Evolutionary conservation across 108 stramenopile genomes (phyloP).

Genomic region (Halocafeteria seosinensis): DNA sequence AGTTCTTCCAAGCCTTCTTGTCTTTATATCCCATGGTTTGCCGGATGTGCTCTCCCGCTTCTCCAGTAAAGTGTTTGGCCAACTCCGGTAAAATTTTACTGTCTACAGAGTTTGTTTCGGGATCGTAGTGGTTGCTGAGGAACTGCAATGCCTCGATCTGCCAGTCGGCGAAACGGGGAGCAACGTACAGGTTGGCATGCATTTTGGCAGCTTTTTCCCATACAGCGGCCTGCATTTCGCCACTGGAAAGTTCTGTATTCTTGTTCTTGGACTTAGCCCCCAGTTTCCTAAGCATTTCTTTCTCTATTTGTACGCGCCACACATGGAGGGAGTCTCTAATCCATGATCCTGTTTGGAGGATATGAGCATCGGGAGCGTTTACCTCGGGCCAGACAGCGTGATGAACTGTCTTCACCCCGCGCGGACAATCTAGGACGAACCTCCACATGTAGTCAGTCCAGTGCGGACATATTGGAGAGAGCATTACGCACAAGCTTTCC

Average conservation of each 20-base stretch:
- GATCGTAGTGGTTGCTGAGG: conserved; percentile 54
- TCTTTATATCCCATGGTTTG: no score
- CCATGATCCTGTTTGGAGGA: not conserved
- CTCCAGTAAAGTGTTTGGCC: not conserved
- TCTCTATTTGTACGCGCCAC: conserved; percentile 59
- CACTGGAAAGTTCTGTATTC: no score
- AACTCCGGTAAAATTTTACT: not conserved
- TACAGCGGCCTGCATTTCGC: no score
- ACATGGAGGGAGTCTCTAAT: conserved; percentile 60
- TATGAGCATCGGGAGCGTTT: conserved; percentile 11
- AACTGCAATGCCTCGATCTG: conserved; percentile 55
- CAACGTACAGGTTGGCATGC: conserved; percentile 54
- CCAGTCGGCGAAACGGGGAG: conserved; percentile 63
- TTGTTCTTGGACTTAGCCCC: no score
- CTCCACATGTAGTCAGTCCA: conserved; percentile 56
- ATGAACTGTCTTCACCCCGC: conserved; percentile 49
- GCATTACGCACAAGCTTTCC: conserved; percentile 26
- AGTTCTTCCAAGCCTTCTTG: no score
- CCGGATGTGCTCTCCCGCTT: no score
- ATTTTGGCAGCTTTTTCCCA: conserved; percentile 24
- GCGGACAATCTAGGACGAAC: conserved; percentile 33
- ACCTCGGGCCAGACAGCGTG: conserved; percentile 65
- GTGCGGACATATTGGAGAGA: conserved; percentile 67
- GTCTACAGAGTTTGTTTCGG: not conserved
- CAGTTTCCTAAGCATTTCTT: conserved; percentile 49